A percentile compares a stretch with the other conserved stretches of the same genome.
These are phyloP conservation scores for Sisymbrium altissimum DNA, from an alignment of 345 rosid species.

Conservation along the genomic window DNA sequence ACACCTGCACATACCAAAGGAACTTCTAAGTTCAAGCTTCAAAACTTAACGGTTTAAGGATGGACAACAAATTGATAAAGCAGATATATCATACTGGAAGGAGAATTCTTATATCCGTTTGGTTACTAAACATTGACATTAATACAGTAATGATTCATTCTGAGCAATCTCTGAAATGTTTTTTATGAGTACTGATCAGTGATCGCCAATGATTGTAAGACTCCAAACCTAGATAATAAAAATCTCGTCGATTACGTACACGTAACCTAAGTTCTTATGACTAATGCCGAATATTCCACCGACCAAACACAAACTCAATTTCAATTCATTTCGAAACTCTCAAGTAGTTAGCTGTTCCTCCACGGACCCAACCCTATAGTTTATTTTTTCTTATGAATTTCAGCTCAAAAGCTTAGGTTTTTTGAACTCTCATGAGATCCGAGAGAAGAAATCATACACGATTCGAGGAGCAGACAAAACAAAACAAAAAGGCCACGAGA, in stretches of 20 bases:
- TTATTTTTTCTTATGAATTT: neutral
- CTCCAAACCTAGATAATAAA: neutral
- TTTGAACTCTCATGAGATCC: neutral
- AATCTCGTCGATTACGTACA: neutral
- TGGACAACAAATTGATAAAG: neutral
- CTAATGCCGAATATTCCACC: neutral
- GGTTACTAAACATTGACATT: neutral
- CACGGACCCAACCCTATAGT: neutral
- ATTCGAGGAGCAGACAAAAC: neutral
- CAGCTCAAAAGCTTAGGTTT: neutral
- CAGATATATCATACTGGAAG: neutral
- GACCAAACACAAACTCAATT: slow-evolving; percentile 1
- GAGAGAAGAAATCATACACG: neutral
- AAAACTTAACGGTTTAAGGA: neutral
- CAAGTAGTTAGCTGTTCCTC: neutral
- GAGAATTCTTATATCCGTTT: neutral
- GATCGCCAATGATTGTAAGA: neutral
- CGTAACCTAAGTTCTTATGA: neutral
- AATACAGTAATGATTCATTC: neutral
- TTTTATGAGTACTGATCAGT: slow-evolving; percentile 1
- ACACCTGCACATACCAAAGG: slow-evolving; percentile 45
- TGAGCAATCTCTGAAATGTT: neutral
- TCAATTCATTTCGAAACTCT: neutral
- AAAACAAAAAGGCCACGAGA: neutral
- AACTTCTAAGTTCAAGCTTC: neutral